A percentile compares a stretch with the other conserved stretches of the same genome.
phyloP scores from a whole-genome alignment of 805 yeast species.

The Nakazawaea sp. region DNA sequence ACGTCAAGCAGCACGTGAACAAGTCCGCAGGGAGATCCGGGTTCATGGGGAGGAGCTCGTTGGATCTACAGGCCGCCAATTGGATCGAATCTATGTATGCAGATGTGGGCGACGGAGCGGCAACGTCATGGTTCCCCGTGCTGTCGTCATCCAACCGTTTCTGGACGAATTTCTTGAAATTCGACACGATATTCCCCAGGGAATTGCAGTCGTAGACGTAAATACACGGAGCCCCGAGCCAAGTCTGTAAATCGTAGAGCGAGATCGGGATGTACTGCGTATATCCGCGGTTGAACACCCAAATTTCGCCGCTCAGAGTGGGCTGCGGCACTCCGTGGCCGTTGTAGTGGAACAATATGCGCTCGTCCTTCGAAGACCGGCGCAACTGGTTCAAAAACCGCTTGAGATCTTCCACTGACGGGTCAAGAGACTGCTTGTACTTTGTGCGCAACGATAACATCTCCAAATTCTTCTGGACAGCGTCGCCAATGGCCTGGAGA shows the following conservation, averaged over 20 bases:
- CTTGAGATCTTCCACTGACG: slow-evolving; percentile 92
- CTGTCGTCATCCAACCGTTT: slow-evolving; percentile 84
- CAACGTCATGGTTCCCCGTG: slow-evolving; percentile 45
- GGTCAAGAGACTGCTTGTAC: slow-evolving; percentile 87
- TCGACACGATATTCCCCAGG: slow-evolving; percentile 88
- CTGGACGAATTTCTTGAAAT: slow-evolving; percentile 84
- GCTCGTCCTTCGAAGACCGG: slow-evolving; percentile 87
- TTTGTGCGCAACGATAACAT: slow-evolving; percentile 80
- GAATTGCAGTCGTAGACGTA: slow-evolving; percentile 92
- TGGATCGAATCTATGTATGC: slow-evolving; percentile 85
- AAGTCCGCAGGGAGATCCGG: slow-evolving; percentile 95
- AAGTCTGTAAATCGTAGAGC: slow-evolving; percentile 87
- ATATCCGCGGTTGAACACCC: slow-evolving; percentile 97
- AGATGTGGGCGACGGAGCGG: slow-evolving; percentile 57
- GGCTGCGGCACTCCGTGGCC: slow-evolving; percentile 99
- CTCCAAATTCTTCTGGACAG: slow-evolving; percentile 83
- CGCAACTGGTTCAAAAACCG: slow-evolving; percentile 84
- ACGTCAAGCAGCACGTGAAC: slow-evolving; percentile 90
- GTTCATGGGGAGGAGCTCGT: slow-evolving; percentile 84
- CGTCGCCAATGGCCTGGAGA: slow-evolving; percentile 84
- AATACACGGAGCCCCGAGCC: slow-evolving; percentile 97
- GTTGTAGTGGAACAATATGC: slow-evolving; percentile 89
- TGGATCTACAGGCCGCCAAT: slow-evolving; percentile 83
- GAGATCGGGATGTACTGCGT: slow-evolving; percentile 97
- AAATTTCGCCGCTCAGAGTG: slow-evolving; percentile 90